Percentiles rank a stretch among this genome's conserved stretches.
Conservation (phyloP, 2,329 filamentous ascomycete genomes). For the Chrysoporthe puriensis region DNA sequence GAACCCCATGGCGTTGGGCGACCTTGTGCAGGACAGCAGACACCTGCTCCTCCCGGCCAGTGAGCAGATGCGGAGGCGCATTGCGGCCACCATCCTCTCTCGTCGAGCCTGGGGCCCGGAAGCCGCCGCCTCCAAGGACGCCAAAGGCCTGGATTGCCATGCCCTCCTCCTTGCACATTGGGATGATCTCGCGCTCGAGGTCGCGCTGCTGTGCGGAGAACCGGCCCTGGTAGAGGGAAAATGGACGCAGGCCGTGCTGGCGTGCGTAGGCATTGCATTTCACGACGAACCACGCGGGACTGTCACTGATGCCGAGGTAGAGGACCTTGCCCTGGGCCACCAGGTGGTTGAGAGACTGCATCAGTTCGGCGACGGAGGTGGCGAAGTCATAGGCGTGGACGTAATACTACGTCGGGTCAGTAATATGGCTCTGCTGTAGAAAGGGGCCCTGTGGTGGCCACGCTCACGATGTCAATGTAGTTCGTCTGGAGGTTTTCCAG, state of each 20-base stretch:
- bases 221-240: slow-evolving; percentile 66
- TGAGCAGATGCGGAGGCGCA: slow-evolving; percentile 28
- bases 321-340: slow-evolving; percentile 58
- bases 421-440: background rate
- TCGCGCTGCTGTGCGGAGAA: slow-evolving; percentile 66
- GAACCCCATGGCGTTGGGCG: slow-evolving; percentile 46
- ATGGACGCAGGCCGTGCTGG: slow-evolving; percentile 60
- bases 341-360: slow-evolving; percentile 60
- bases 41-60: slow-evolving; percentile 57
- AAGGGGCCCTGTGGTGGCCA: slow-evolving; percentile 14
- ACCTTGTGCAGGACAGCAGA: slow-evolving; percentile 54
- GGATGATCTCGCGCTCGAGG: slow-evolving; percentile 71
- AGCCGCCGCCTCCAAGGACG: slow-evolving; percentile 48
- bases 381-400: slow-evolving; percentile 62
- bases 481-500: slow-evolving; percentile 65
- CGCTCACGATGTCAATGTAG: slow-evolving; percentile 66
- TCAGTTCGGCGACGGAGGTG: slow-evolving; percentile 59
- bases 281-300: slow-evolving; percentile 70
- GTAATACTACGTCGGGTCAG: slow-evolving; percentile 41
- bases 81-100: slow-evolving; percentile 43
- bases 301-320: slow-evolving; percentile 66
- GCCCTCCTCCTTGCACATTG: slow-evolving; percentile 65
- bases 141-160: slow-evolving; percentile 48
- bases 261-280: slow-evolving; percentile 48
- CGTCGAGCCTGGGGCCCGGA: slow-evolving; percentile 40